Evolutionary conservation across 345 rosid species (phyloP), one percentile per base, ranked within the genome.

Genomic region (Murraya koenigii): DNA sequence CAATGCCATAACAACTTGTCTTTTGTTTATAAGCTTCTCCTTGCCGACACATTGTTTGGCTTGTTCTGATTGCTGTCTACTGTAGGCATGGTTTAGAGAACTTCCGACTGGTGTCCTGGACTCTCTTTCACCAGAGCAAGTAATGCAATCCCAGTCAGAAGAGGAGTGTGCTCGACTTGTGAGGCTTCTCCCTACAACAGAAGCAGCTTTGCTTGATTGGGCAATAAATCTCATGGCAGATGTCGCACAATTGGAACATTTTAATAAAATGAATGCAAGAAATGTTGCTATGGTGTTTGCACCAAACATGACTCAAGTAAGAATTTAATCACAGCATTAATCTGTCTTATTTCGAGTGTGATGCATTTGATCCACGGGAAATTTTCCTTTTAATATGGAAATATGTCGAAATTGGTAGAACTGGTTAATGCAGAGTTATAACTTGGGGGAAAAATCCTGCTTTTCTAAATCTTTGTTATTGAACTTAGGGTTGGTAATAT

Each of bases 51-150:
- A 66, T 65, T 33, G 7, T 41, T 71, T 49, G 8, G 36, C 23
- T 73, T 74, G 39, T 20, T 33, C 55, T 83, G 19, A 44, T 47
- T 70, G 54, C 28, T n/a, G n/a, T 72, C 41, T 52, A 47, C 69
- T 80, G 39, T 79, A 97, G 99, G 99, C 98, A 66, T 97, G 99
- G 98, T 97, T 97, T 84, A 90, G 99, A 83, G 98, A 97, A 83
- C 98, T 97, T 77, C 99, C 99, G 0, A 94, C 89, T 15, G 98
- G 99, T 25, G 85, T 97, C 9, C 75, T 97, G 84, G 99, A 97
- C 82, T 90, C 97, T 3, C 89, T 97, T 28, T 87, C 93, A 26
- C 93, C 95, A 10, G 98, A 94, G 77, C 86, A 89, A 83, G 96
- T 97, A 35, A 97, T 94, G 91, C 91, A 93, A 66, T 88, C 93